Conservation (phyloP, 345 rosid genomes). For the Hibiscus mutabilis region DNA sequence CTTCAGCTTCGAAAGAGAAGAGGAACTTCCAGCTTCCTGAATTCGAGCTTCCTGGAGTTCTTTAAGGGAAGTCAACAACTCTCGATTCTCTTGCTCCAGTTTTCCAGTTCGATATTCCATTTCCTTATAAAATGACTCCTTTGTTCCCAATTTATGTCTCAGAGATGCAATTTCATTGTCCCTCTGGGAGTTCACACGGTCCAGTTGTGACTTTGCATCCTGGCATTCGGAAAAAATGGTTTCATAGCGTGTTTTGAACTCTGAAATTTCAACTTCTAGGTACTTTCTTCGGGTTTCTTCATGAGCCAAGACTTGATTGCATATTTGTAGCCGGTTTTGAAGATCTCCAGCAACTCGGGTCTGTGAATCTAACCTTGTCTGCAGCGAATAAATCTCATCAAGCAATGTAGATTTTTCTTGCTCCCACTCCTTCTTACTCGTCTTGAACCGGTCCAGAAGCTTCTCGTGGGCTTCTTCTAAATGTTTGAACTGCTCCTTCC, state of each 20-base stretch:
- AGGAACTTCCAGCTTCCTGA: slow-evolving; percentile 45
- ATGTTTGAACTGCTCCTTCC: slow-evolving; percentile 86
- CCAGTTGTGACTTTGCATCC: slow-evolving; percentile 57
- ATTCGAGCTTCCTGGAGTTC: slow-evolving; percentile 69
- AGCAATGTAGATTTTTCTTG: slow-evolving; percentile 45
- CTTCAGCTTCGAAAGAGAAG: slow-evolving; percentile 52
- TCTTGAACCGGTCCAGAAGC: slow-evolving; percentile 37
- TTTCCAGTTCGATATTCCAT: slow-evolving; percentile 47
- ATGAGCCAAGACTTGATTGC: slow-evolving; percentile 59
- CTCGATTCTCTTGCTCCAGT: slow-evolving; percentile 61
- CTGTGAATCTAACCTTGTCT: slow-evolving; percentile 61
- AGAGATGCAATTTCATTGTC: slow-evolving; percentile 64
- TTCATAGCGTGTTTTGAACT: slow-evolving; percentile 46
- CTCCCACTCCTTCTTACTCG: slow-evolving; percentile 61
- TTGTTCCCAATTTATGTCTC: slow-evolving; percentile 54
- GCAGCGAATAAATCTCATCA: slow-evolving; percentile 56
- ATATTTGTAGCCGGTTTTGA: slow-evolving; percentile 45
- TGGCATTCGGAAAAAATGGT: slow-evolving; percentile 42
- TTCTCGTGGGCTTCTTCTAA: slow-evolving; percentile 83
- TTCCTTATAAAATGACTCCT: slow-evolving; percentile 55
- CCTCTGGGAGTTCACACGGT: slow-evolving; percentile 43
- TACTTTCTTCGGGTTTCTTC: slow-evolving; percentile 75
- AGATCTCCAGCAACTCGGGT: slow-evolving; percentile 62
- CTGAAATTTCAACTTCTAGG: slow-evolving; percentile 62
- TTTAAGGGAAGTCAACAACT: slow-evolving; percentile 45